Conservation (phyloP, 441 rosid species). For the Pelargonium citronellum region DNA sequence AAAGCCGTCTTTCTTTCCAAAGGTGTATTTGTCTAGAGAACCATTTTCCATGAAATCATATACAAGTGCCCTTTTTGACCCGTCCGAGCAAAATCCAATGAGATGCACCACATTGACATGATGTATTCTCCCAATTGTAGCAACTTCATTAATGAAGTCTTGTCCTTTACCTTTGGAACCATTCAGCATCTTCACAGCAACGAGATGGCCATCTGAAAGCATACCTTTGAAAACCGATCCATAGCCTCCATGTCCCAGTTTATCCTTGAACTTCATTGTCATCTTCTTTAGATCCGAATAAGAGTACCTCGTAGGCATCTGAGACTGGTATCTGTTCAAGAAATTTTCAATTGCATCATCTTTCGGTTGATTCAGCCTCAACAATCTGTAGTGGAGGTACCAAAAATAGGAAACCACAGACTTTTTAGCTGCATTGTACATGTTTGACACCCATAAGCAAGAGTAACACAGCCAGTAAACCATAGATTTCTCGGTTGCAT, state of each 20-base stretch:
- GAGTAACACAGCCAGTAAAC: background rate
- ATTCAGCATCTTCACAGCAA: background rate
- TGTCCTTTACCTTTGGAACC: background rate
- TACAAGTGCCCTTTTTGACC: background rate
- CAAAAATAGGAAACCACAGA: background rate
- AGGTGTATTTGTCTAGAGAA: background rate
- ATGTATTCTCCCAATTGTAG: constrained; percentile 7
- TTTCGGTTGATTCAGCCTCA: background rate
- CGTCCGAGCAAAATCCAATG: background rate
- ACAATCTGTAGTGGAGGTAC: background rate
- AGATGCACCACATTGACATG: constrained; percentile 12
- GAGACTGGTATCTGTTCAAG: background rate
- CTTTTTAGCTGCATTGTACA: background rate
- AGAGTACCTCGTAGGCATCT: constrained; percentile 2
- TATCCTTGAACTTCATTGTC: background rate
- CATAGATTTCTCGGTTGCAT: background rate
- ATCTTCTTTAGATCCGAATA: background rate
- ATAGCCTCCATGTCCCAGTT: constrained; percentile 3
- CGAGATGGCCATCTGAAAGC: background rate
- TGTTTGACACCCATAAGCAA: background rate
- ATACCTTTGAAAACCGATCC: constrained; percentile 9
- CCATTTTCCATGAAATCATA: constrained; percentile 6
- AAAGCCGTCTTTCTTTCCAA: background rate
- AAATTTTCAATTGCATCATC: background rate
- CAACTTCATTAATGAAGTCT: background rate